Evolutionary conservation across 768 basidiomycete genomes (phyloP), one percentile per base, ranked within the genome.

Genomic region (Flagelloscypha sp.): DNA sequence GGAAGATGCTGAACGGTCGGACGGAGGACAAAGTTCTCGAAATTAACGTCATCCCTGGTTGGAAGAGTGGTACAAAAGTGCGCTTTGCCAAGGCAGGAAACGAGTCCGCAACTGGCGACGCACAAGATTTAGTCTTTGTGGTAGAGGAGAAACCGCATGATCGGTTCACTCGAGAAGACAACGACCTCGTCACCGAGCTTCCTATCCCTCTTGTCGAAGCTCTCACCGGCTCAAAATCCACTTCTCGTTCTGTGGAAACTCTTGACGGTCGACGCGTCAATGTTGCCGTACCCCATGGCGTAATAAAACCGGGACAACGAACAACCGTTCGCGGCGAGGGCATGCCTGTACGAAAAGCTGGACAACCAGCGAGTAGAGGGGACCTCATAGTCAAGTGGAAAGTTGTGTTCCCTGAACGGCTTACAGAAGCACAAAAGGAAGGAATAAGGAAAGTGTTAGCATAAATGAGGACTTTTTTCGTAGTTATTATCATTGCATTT

Each of bases 31-130:
- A 86, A 55, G 75, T 87, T 5, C 74, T 89, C 35, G 87, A 89
- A 49, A 79, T 89, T 49, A 65, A 71, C 22, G 69, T 88, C 16
- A 70, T 72, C 44, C 88, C 93, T 0, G 94, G 94, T 1, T 98
- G 92, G 92, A 97, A 97, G 70, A 76, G 76, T 42, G 94, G 94
- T 0, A 97, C 94, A 12, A 95, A 94, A 62, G 73, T 98, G 40
- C 79, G 87, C 27, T 97, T 93, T 59, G 76, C 85, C 0, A 74
- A 75, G 15, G 82, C 87, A 7, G 89, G 89, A 3, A 92, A 97
- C 56, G 89, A 92, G 48, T 67, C 70, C 34, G 52, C 62, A 8
- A 55, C 42, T 22, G 81, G 83, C 8, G 81, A 81, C 30, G 55
- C 83, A 10, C 89, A 92, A 50, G 88, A 93, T 54, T 70, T 99